Base-by-base conservation (phyloP, 257 asterid species). In the Dorcoceras hygrometricum region DNA sequence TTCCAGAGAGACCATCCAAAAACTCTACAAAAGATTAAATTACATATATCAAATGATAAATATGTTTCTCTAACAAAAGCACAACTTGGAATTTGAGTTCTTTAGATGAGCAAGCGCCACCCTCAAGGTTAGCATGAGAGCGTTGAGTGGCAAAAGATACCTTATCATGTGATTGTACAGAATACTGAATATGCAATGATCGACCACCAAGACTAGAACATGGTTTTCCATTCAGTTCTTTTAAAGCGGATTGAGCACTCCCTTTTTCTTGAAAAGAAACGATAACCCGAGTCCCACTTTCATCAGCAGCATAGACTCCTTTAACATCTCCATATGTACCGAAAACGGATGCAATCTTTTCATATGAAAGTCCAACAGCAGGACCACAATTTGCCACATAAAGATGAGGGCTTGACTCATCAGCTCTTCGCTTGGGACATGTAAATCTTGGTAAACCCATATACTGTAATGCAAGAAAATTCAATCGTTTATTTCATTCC, bases 321-420 rank as follows among this genome's bases (percentile, higher is more conserved):
- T 65, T 74, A 5, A 93, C 84, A 66, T 81, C 81, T 10, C 99
- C 99, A 59, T 75, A 90, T 8, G 62, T 60, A 51, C 83, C 80
- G 67, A 93, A 93, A 3, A 69, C 96, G 3, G 87, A 75, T 12
- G 83, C 80, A 75, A 93, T 86, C 26, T 75, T 43, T 8, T 89
- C 95, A 29, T 80, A 72, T 0, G 96, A 82, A 46, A 88, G 78
- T 29, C 97, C 99, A 39, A 93, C 89, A 1, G 91, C 87, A 4
- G 99, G 99, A 22, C 99, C 99, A 72, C 98, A 93, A 71, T 93
- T 93, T 25, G 98, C 98, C 61, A 93, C 95, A 58, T 79, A 93
- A 23, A 93, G 89, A 76, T 90, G 93, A 59, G 94, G 83, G 69
- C 95, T 90, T 10, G 70, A 71, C 9, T 72, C 82, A 3, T 63